These are phyloP conservation scores for Lolium perenne DNA, from an alignment of 176 grass and related monocot genomes.

Conservation along the genomic window DNA sequence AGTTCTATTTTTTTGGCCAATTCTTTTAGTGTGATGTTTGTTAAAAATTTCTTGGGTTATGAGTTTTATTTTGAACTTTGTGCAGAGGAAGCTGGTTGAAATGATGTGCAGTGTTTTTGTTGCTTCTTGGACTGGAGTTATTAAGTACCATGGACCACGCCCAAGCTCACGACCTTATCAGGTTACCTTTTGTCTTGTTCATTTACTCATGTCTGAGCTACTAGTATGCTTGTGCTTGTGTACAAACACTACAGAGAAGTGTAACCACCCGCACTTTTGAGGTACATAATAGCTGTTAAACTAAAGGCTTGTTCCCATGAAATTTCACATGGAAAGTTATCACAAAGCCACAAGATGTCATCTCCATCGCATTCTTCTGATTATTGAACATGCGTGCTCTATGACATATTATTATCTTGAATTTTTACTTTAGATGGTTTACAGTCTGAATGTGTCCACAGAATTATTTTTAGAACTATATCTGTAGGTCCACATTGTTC, in stretches of 20 bases:
- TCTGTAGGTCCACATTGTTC: slow-evolving; percentile 6
- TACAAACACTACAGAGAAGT: slow-evolving; percentile 4
- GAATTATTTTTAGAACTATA: not conserved
- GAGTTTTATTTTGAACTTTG: slow-evolving; percentile 34
- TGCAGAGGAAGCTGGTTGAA: slow-evolving; percentile 91
- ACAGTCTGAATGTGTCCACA: not conserved
- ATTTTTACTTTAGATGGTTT: not conserved
- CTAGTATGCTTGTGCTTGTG: slow-evolving; percentile 15
- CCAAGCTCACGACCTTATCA: slow-evolving; percentile 94
- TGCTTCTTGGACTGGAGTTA: slow-evolving; percentile 96
- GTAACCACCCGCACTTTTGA: not conserved
- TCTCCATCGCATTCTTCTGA: not conserved
- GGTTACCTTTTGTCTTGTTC: slow-evolving; percentile 49
- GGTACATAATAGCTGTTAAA: not conserved
- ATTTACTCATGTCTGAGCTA: slow-evolving; percentile 19
- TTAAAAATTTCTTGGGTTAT: slow-evolving; percentile 27
- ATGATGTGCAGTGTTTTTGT: slow-evolving; percentile 99
- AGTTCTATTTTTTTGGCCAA: not conserved
- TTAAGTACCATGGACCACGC: slow-evolving; percentile 93
- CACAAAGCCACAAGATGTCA: slow-evolving; percentile 5
- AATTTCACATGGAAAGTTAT: not conserved
- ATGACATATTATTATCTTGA: slow-evolving; percentile 19
- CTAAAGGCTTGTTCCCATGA: not conserved
- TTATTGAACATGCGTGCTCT: slow-evolving; percentile 12
- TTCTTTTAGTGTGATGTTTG: slow-evolving; percentile 26